phyloP scores from a whole-genome alignment of 2,329 filamentous ascomycete genomes.

The Chaetomiaceae sp. region DNA sequence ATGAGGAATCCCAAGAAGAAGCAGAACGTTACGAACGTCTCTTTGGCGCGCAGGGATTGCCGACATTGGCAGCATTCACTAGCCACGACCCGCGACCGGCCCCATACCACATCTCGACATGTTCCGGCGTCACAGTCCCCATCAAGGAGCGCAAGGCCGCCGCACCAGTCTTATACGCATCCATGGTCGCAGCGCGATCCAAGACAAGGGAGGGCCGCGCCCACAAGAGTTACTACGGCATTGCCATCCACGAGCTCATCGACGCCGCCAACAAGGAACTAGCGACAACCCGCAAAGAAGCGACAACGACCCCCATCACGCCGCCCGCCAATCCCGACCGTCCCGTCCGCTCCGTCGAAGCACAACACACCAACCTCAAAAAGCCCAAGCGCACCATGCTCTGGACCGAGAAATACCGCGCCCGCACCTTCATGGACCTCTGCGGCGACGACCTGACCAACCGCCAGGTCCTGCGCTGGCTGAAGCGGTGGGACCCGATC shows the following conservation, averaged over 20 bases:
- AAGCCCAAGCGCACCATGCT: slow-evolving; percentile 55
- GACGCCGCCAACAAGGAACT: slow-evolving; percentile 63
- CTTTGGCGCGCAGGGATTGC: slow-evolving; percentile 19
- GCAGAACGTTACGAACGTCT: slow-evolving; percentile 25
- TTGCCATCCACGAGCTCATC: slow-evolving; percentile 82
- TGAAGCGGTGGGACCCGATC: slow-evolving; percentile 89
- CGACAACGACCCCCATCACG: slow-evolving; percentile 24
- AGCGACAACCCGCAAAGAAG: slow-evolving; percentile 33
- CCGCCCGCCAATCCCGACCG: slow-evolving; percentile 28
- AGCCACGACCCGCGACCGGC: slow-evolving; percentile 11
- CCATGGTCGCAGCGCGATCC: slow-evolving; percentile 64
- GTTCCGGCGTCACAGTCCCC: slow-evolving; percentile 52
- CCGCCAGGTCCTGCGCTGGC: slow-evolving; percentile 81
- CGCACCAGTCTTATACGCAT: slow-evolving; percentile 54
- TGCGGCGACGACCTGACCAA: slow-evolving; percentile 95
- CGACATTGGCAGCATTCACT: slow-evolving; percentile 5
- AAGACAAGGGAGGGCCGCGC: slow-evolving; percentile 63
- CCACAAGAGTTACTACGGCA: slow-evolving; percentile 78
- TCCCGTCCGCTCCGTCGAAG: slow-evolving; percentile 43
- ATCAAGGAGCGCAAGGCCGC: slow-evolving; percentile 51
- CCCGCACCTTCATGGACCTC: slow-evolving; percentile 84
- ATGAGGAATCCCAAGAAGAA: slow-evolving; percentile 22
- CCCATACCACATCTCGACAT: slow-evolving; percentile 46
- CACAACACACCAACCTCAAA: slow-evolving; percentile 28
- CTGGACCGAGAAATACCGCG: slow-evolving; percentile 98